Evolutionary conservation across 2,329 filamentous ascomycete species (phyloP).

Genomic region (Sarocladium oryzae): DNA sequence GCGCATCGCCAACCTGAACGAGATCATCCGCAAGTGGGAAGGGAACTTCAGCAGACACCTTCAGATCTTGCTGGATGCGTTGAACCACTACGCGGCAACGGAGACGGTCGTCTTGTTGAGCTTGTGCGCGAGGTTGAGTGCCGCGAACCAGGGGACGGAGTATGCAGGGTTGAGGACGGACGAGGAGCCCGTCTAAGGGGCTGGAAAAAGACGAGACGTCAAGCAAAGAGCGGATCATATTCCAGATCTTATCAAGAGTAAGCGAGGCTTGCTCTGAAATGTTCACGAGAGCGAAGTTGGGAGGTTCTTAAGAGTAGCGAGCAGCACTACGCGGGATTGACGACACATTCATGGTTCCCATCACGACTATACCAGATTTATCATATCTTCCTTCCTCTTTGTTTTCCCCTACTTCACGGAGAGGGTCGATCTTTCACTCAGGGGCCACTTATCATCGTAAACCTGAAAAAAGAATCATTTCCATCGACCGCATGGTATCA

Average conservation of each 20-base stretch:
- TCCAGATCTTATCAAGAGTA: no score
- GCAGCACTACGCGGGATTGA: no score
- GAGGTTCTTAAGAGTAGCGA: no score
- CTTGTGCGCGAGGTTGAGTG: constrained; percentile 75
- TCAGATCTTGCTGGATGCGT: constrained; percentile 86
- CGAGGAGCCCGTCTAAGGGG: constrained; percentile 39
- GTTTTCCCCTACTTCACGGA: no score
- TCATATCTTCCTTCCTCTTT: no score
- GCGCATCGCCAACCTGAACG: constrained; percentile 70
- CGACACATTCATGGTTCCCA: no score
- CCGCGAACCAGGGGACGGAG: constrained; percentile 70
- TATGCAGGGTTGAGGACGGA: constrained; percentile 54
- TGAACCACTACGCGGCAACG: constrained; percentile 96
- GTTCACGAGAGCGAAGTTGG: no score
- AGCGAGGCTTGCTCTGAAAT: no score
- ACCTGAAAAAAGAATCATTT: background rate
- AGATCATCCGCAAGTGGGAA: constrained; percentile 87
- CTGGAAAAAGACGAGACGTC: background rate
- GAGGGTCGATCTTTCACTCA: no score
- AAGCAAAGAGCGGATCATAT: no score
- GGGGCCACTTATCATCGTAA: background rate
- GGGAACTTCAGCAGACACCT: constrained; percentile 87
- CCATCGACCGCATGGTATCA: constrained; percentile 2
- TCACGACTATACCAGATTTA: no score
- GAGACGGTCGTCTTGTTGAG: constrained; percentile 93